Evolutionary conservation across 768 basidiomycete species (phyloP).

Genomic region (Lanmaoa rubissima): DNA sequence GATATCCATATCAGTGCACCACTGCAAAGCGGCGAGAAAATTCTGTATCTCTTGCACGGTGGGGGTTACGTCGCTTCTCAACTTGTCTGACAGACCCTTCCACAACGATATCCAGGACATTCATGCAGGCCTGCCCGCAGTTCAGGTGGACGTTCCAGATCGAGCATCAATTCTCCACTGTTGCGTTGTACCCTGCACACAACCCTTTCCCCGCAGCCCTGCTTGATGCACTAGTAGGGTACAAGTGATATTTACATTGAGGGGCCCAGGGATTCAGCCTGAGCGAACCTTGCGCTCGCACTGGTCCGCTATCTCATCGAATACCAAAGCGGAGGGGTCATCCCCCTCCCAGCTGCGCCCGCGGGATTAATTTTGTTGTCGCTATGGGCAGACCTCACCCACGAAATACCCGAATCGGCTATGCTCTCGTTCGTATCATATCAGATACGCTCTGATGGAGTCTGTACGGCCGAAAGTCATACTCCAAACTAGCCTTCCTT

Average conservation of each 20-base stretch:
- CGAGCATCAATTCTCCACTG: constrained; percentile 61
- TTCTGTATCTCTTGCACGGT: constrained; percentile 34
- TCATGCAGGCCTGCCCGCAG: constrained; percentile 40
- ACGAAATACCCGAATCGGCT: constrained; percentile 13
- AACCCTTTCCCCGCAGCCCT: constrained; percentile 71
- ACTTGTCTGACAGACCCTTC: constrained; percentile 35
- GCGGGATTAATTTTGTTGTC: constrained; percentile 19
- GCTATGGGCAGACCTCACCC: constrained; percentile 11
- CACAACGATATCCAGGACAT: constrained; percentile 39
- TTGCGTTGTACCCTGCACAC: constrained; percentile 38
- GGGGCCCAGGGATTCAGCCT: constrained; percentile 60
- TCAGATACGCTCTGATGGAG: constrained; percentile 29
- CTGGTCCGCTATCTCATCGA: constrained; percentile 57
- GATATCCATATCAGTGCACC: constrained; percentile 15
- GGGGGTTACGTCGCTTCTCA: constrained; percentile 18
- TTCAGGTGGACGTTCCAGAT: constrained; percentile 51
- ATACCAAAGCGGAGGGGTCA: constrained; percentile 28
- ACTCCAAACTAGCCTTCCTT: constrained; percentile 42
- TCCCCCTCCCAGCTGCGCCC: constrained; percentile 9
- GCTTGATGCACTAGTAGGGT: constrained; percentile 63
- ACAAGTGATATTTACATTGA: constrained; percentile 59
- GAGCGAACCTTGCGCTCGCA: constrained; percentile 62
- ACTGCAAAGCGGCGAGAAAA: constrained; percentile 30
- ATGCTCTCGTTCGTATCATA: constrained; percentile 3
- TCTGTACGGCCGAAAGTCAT: constrained; percentile 25